Conservation (phyloP, 192 early-diverging fungal species). For the Backusella liffmaniae region DNA sequence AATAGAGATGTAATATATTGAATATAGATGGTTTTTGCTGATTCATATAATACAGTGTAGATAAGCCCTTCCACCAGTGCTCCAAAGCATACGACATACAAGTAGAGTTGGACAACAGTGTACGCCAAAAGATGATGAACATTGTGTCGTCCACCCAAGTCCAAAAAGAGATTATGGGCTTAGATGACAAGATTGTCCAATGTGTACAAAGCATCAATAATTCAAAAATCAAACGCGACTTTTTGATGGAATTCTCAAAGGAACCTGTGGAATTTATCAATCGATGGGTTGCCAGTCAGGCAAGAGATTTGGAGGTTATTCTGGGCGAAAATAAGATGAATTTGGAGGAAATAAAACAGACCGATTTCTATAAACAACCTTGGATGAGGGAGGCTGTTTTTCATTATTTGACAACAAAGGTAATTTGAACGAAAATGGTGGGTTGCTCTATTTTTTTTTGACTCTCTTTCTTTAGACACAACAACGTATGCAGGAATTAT, state of each 20-base stretch:
- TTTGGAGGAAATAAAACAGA: constrained; percentile 66
- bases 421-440: background rate
- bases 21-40: background rate
- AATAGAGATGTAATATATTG: background rate
- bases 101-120: constrained; percentile 80
- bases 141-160: constrained; percentile 44
- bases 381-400: constrained; percentile 90
- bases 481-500: constrained; percentile 15
- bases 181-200: constrained; percentile 71
- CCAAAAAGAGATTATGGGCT: constrained; percentile 40
- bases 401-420: constrained; percentile 81
- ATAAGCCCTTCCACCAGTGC: constrained; percentile 75
- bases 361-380: constrained; percentile 72
- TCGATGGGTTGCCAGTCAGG: constrained; percentile 91
- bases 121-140: constrained; percentile 56
- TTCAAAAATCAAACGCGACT: constrained; percentile 89
- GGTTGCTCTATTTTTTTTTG: background rate
- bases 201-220: constrained; percentile 85
- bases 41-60: constrained; percentile 56
- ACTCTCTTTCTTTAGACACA: background rate
- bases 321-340: constrained; percentile 80
- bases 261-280: constrained; percentile 90
- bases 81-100: constrained; percentile 89
- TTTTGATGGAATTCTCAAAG: constrained; percentile 82
- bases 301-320: constrained; percentile 90